Evolutionary conservation across 2,329 filamentous ascomycete genomes (phyloP).

Genomic region (Cladosporium phlei): DNA sequence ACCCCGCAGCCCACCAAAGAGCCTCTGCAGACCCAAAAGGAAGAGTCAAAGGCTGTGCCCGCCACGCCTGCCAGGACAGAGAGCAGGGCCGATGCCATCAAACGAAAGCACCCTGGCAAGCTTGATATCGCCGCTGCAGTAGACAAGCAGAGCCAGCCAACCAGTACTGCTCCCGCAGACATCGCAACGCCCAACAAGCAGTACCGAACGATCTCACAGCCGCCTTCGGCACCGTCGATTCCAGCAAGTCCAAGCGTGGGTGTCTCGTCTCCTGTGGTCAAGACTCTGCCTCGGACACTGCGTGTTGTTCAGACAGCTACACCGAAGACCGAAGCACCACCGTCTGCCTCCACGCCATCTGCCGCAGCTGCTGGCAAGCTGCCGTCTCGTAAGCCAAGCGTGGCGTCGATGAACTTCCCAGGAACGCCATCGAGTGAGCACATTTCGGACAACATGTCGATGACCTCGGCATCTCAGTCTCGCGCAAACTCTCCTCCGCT

Average conservation of each 20-base stretch:
- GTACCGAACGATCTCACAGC: constrained; percentile 39
- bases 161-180: constrained; percentile 16
- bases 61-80: constrained; percentile 5
- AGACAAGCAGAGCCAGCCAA: constrained; percentile 20
- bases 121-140: constrained; percentile 43
- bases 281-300: constrained; percentile 58
- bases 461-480: constrained; percentile 68
- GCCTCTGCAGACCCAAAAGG: not conserved
- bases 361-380: constrained; percentile 33
- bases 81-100: constrained; percentile 21
- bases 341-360: constrained; percentile 29
- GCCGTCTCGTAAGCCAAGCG: constrained; percentile 48
- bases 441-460: constrained; percentile 61
- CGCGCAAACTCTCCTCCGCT: constrained; percentile 67
- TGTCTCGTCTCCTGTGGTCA: constrained; percentile 40
- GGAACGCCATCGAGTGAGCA: constrained; percentile 69
- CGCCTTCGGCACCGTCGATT: constrained; percentile 50
- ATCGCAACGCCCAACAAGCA: constrained; percentile 31
- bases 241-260: constrained; percentile 51
- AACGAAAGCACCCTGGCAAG: constrained; percentile 42
- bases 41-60: not conserved
- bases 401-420: constrained; percentile 59
- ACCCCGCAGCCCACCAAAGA: not conserved
- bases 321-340: constrained; percentile 56
- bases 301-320: constrained; percentile 66